Evolutionary conservation across 169 alveolate genomes (phyloP).

Genomic region (Cryptosporidium baileyi): DNA sequence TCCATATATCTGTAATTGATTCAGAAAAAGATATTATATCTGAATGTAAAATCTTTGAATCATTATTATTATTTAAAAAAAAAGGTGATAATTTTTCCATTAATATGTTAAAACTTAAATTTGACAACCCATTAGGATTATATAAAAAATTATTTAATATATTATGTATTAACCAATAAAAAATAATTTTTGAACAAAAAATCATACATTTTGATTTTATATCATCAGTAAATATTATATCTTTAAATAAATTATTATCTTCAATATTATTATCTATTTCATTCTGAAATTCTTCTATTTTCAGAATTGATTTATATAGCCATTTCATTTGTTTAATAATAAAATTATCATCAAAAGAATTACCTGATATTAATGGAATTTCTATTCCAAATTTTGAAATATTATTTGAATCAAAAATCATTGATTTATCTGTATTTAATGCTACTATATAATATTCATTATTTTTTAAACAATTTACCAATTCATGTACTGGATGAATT

Average conservation of each 20-base stretch:
- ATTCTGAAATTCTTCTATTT: background rate
- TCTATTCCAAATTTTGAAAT: slow-evolving; percentile 4
- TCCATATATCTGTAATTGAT: slow-evolving; percentile 27
- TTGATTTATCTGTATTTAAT: background rate
- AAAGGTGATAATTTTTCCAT: slow-evolving; percentile 47
- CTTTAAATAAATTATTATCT: background rate
- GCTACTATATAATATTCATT: slow-evolving; percentile 39
- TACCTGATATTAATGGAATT: slow-evolving; percentile 54
- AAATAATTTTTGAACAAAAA: slow-evolving; percentile 11
- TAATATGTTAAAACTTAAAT: slow-evolving; percentile 14
- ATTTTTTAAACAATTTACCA: slow-evolving; percentile 16
- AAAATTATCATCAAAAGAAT: slow-evolving; percentile 24
- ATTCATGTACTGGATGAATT: slow-evolving; percentile 66
- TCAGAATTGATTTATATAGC: background rate
- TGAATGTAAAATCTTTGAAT: background rate
- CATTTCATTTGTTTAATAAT: slow-evolving; percentile 31
- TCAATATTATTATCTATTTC: background rate
- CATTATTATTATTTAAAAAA: background rate
- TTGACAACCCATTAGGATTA: slow-evolving; percentile 44
- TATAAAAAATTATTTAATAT: slow-evolving; percentile 36
- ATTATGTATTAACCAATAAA: slow-evolving; percentile 60
- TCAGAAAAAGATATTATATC: slow-evolving; percentile 21
- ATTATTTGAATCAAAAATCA: background rate
- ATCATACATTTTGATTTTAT: background rate
- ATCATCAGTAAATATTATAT: background rate